phyloP scores from a whole-genome alignment of 768 basidiomycete species.

The Russula olivacea region DNA sequence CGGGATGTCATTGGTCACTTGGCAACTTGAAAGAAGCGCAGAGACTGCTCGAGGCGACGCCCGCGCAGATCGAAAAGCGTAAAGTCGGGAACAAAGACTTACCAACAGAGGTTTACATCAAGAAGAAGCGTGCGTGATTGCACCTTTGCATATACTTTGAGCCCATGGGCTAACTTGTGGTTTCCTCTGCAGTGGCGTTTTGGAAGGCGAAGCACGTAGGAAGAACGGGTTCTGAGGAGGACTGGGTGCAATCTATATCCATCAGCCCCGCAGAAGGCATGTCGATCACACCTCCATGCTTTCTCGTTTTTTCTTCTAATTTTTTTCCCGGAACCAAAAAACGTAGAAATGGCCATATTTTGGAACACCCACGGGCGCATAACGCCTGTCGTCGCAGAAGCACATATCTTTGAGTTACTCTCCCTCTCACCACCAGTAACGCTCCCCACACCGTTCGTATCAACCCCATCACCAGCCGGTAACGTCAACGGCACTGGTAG shows the following conservation, averaged over 20 bases:
- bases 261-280: constrained; percentile 68
- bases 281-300: constrained; percentile 20
- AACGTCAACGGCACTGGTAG: neutral
- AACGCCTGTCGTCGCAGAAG: constrained; percentile 44
- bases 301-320: neutral
- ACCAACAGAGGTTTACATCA: constrained; percentile 71
- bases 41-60: constrained; percentile 55
- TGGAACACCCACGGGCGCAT: constrained; percentile 77
- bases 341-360: constrained; percentile 65
- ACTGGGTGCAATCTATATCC: constrained; percentile 50
- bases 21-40: constrained; percentile 55
- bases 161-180: neutral
- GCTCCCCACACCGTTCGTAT: constrained; percentile 25
- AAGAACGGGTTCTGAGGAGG: constrained; percentile 45
- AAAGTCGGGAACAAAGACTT: constrained; percentile 62
- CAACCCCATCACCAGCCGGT: constrained; percentile 28
- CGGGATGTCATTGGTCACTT: constrained; percentile 62
- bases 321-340: neutral
- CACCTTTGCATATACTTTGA: neutral
- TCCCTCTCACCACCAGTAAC: constrained; percentile 43
- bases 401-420: constrained; percentile 52
- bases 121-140: constrained; percentile 57
- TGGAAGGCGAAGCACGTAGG: constrained; percentile 63
- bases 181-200: constrained; percentile 50
- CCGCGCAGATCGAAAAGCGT: constrained; percentile 50